Base-by-base conservation (phyloP, 176 grass and related monocot genomes). In the Cenchrus purpureus region DNA sequence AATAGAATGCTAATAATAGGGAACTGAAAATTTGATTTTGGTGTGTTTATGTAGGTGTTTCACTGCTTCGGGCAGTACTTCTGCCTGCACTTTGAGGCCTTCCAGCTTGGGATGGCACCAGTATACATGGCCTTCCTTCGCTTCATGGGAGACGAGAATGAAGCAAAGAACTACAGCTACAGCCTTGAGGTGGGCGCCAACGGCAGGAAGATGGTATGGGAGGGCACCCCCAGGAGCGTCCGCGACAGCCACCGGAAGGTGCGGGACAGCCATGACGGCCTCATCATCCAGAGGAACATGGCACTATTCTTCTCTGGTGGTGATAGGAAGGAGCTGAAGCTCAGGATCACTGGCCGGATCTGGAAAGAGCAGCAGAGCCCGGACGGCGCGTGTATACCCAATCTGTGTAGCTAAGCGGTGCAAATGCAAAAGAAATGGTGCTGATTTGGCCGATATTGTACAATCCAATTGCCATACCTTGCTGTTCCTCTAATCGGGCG, bases 271-370 rank as follows among this genome's bases (percentile, higher is more conserved):
- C 91, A 95, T 11, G 92, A 97, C 7, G 95, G 95, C 7, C 88
- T 97, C 56, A 89, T 97, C 51, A 95, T 98, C 79, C 91, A 93
- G 74, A 88, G 95, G 74, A 95, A 98, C 89, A 95, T 98, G 92
- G 95, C 95, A 3, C 67, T 95, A 16, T 98, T 95, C 87, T 93
- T 98, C 87, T 95, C 91, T 0, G 91, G 93, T 0, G 93, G 93
- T 0, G 88, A 95, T 43, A 82, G 90, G 50, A 95, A 92, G 85
- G 90, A 92, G 73, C 82, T 95, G 34, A 95, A 95, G 81, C 76
- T 95, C 46, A 89, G 93, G 90, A 91, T 95, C 64, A 95, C 93
- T 0, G 93, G 93, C 10, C 81, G 90, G 54, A 92, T 95, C 68
- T 92, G 90, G 93, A 95, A 92, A 65, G 93, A 95, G 68, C 85